These are phyloP conservation scores for Penicillium carneum DNA, from an alignment of 2,329 filamentous ascomycete species.

Conservation along the genomic window DNA sequence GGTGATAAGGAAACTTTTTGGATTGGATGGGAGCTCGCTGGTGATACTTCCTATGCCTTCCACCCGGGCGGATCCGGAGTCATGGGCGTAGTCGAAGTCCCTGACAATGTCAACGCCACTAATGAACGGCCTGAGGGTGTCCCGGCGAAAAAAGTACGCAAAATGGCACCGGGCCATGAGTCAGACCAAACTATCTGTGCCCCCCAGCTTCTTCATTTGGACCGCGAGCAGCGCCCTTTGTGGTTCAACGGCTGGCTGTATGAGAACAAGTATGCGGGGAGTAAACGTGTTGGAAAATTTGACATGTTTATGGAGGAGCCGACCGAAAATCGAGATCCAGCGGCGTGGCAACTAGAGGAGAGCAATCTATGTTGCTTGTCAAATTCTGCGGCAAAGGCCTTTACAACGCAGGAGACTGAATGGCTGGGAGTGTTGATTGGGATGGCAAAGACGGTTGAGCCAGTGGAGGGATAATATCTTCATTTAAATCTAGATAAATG, in stretches of 20 bases:
- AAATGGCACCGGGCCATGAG: not conserved
- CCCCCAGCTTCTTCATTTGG: slow-evolving; percentile 1
- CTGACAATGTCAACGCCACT: not conserved
- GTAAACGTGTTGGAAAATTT: not conserved
- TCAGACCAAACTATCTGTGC: not conserved
- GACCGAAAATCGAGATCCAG: not conserved
- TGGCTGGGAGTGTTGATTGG: not conserved
- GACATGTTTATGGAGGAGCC: slow-evolving; percentile 1
- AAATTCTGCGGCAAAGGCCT: not conserved
- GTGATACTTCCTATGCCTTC: not conserved
- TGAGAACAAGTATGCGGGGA: not conserved
- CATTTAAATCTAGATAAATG: too few species aligned
- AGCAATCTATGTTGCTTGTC: slow-evolving; percentile 8
- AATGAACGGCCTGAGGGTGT: not conserved
- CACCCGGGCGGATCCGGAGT: not conserved
- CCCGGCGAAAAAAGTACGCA: not conserved
- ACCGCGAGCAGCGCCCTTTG: not conserved
- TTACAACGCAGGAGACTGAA: not conserved
- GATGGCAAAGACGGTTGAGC: not conserved
- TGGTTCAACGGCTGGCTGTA: not conserved
- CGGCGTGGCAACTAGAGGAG: not conserved
- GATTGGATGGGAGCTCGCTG: not conserved
- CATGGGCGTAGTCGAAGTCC: not conserved
- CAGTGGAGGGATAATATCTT: not conserved
- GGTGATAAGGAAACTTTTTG: slow-evolving; percentile 3